Evolutionary conservation across 345 rosid genomes (phyloP).

Genomic region (Euphorbia peplus): DNA sequence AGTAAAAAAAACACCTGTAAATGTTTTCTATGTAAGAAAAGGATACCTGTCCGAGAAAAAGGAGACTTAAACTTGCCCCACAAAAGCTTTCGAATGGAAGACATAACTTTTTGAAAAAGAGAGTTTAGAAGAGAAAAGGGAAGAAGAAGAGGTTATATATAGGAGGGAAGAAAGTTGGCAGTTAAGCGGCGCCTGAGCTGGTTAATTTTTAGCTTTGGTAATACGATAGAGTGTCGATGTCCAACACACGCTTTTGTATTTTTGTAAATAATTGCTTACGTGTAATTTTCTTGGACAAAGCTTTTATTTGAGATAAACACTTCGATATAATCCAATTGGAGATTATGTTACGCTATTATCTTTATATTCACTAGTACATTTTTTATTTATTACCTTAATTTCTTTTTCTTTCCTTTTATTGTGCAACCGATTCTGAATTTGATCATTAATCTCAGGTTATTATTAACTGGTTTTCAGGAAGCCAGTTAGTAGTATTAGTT

Average conservation of each 20-base stretch:
- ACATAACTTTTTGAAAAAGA: background rate
- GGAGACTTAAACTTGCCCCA: conserved; percentile 32
- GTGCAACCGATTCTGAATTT: background rate
- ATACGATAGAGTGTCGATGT: conserved; percentile 41
- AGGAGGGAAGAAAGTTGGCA: conserved; percentile 19
- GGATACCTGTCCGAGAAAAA: conserved; percentile 39
- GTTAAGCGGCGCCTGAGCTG: conserved; percentile 21
- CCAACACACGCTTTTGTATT: conserved; percentile 40
- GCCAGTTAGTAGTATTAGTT: too few relatives aligned
- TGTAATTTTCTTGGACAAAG: conserved; percentile 25
- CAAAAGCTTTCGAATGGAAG: conserved; percentile 29
- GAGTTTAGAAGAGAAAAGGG: background rate
- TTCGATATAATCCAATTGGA: background rate
- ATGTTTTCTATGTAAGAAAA: too few relatives aligned
- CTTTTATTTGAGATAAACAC: conserved; percentile 5
- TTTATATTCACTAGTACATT: background rate
- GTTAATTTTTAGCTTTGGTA: conserved; percentile 29
- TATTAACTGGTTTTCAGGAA: too few relatives aligned
- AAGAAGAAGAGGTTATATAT: background rate
- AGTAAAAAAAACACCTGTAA: too few relatives aligned
- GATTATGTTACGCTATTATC: conserved; percentile 23
- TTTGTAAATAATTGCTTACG: conserved; percentile 24
- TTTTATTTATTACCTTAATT: background rate
- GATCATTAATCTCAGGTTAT: too few relatives aligned
- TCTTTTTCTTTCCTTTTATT: background rate